These are phyloP conservation scores for Coemansia sp. DNA, from an alignment of 192 early-diverging fungal species.

Conservation along the genomic window DNA sequence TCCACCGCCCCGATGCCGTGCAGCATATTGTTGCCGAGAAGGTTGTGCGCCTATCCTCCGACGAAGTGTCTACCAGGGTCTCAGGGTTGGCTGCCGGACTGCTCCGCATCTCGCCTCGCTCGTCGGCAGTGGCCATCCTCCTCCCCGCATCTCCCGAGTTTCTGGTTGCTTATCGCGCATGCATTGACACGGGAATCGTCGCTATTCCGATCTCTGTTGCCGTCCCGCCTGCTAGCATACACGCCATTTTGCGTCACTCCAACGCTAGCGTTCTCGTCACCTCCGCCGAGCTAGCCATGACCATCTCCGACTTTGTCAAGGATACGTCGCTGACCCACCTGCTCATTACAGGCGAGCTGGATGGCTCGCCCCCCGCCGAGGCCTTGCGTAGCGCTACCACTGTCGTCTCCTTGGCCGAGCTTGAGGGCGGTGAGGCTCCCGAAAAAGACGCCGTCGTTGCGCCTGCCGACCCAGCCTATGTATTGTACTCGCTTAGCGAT, in stretches of 20 bases:
- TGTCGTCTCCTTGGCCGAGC: conserved; percentile 19
- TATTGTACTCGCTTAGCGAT: conserved; percentile 20
- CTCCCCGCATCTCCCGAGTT: conserved; percentile 26
- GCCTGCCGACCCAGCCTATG: conserved; percentile 32
- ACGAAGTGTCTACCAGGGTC: conserved; percentile 7
- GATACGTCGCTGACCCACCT: conserved; percentile 9
- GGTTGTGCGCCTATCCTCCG: conserved; percentile 9
- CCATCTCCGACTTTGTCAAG: conserved; percentile 8
- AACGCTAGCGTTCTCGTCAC: conserved; percentile 28
- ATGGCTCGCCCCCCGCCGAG: conserved; percentile 19
- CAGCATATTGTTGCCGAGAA: conserved; percentile 13
- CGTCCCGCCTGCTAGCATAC: conserved; percentile 9
- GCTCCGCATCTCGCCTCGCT: background rate
- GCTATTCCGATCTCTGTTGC: conserved; percentile 29
- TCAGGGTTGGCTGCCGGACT: conserved; percentile 24
- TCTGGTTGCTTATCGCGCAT: conserved; percentile 42
- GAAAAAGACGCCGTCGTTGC: conserved; percentile 28
- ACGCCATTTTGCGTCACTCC: conserved; percentile 22
- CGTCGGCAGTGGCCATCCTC: conserved; percentile 14
- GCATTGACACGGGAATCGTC: conserved; percentile 35
- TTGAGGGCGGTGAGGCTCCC: conserved; percentile 13
- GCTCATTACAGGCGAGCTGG: conserved; percentile 20
- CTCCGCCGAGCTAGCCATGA: conserved; percentile 15
- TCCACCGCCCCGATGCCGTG: conserved; percentile 10
- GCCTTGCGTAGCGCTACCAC: conserved; percentile 9